phyloP scores from a whole-genome alignment of 2,329 filamentous ascomycete species.

The Xylariaceae sp. region DNA sequence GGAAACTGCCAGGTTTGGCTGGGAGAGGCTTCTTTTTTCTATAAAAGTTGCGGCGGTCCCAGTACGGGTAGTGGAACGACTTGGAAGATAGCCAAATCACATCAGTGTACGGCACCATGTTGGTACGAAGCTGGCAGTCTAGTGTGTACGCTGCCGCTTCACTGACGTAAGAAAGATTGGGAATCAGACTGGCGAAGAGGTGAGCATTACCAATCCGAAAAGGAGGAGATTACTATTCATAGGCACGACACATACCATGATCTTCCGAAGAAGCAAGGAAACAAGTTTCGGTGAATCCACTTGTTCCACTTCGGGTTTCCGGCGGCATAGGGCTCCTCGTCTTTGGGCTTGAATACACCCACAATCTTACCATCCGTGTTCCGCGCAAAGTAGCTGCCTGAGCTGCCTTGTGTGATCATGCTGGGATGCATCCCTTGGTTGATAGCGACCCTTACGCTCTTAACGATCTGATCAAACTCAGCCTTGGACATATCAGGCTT shows the following conservation, averaged over 20 bases:
- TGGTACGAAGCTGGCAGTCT: constrained; percentile 80
- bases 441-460: constrained; percentile 86
- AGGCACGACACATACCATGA: constrained; percentile 58
- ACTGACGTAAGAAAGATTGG: constrained; percentile 95
- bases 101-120: constrained; percentile 93
- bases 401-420: constrained; percentile 95
- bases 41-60: constrained; percentile 85
- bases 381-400: constrained; percentile 94
- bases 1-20: constrained; percentile 89
- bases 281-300: constrained; percentile 96
- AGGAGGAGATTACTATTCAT: background rate
- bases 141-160: constrained; percentile 96
- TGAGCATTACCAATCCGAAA: constrained; percentile 1
- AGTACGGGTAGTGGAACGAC: constrained; percentile 97
- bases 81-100: constrained; percentile 92
- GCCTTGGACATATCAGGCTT: constrained; percentile 66
- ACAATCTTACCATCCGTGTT: constrained; percentile 90
- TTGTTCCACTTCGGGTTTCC: constrained; percentile 99
- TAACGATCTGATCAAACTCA: constrained; percentile 83
- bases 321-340: constrained; percentile 95
- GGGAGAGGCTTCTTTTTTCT: constrained; percentile 82
- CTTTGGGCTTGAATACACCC: constrained; percentile 97
- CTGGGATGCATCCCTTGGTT: constrained; percentile 86
- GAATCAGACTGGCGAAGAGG: constrained; percentile 61
- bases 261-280: constrained; percentile 93